Evolutionary conservation across 176 grass and related monocot species (phyloP).

Genomic region (Pontederia crassipes): DNA sequence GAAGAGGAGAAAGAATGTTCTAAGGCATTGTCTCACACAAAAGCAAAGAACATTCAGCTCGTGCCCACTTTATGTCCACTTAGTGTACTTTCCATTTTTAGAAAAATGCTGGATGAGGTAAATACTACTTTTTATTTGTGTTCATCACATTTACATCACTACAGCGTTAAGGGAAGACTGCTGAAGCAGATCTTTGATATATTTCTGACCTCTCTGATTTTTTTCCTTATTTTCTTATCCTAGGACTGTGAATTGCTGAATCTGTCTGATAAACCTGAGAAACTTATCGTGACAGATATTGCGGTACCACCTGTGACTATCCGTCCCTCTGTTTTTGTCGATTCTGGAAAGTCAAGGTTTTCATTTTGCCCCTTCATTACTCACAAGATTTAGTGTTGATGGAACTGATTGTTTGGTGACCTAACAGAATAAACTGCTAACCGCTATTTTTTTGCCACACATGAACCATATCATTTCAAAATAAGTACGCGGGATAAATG

Average conservation of each 20-base stretch:
- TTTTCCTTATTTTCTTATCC: conserved; percentile 13
- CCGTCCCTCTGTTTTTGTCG: conserved; percentile 67
- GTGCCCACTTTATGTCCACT: conserved; percentile 42
- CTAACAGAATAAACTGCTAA: too few species aligned
- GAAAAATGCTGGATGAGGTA: conserved; percentile 81
- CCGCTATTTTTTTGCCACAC: too few species aligned
- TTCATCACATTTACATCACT: not conserved
- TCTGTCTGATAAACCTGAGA: conserved; percentile 78
- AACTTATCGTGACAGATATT: conserved; percentile 78
- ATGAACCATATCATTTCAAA: too few species aligned
- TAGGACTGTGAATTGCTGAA: conserved; percentile 99
- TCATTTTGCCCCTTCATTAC: not conserved
- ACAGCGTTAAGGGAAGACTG: not conserved
- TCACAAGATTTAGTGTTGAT: conserved; percentile 1
- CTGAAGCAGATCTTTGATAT: conserved; percentile 3
- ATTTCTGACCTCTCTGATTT: not conserved
- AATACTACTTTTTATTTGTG: not conserved
- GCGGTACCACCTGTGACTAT: conserved; percentile 74
- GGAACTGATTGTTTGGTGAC: not conserved
- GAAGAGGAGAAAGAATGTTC: conserved; percentile 43
- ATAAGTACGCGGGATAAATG: too few species aligned
- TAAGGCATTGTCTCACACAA: conserved; percentile 51
- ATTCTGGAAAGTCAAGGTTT: conserved; percentile 57
- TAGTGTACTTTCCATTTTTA: conserved; percentile 63
- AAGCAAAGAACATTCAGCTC: conserved; percentile 40